A percentile compares a stretch with the other conserved stretches of the same genome.
These are phyloP conservation scores for Asclepias syriaca DNA, from an alignment of 257 asterid genomes.

Conservation along the genomic window DNA sequence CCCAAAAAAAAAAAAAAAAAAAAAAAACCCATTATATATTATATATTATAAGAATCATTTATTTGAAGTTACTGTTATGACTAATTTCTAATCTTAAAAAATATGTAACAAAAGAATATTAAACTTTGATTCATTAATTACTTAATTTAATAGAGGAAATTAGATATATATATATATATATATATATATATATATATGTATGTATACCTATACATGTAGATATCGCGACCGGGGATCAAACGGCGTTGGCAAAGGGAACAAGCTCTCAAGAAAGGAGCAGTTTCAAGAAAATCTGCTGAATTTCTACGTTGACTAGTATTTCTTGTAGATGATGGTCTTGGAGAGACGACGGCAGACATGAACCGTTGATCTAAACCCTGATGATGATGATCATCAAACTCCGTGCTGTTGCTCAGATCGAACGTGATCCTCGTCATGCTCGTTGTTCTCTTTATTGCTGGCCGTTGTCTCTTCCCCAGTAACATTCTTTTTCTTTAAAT, in stretches of 20 bases:
- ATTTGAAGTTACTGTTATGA: too few relatives aligned
- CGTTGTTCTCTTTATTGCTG: conserved; percentile 73
- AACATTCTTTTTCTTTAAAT: conserved; percentile 27
- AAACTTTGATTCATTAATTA: neutral
- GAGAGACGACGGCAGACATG: conserved; percentile 21
- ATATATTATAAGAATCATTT: too few relatives aligned
- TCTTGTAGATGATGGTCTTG: conserved; percentile 1
- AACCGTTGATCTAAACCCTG: conserved; percentile 30
- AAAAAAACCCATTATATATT: too few relatives aligned
- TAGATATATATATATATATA: neutral
- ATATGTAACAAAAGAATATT: too few relatives aligned
- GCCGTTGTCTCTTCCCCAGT: conserved; percentile 68
- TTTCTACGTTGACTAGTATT: conserved; percentile 39
- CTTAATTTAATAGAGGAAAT: neutral
- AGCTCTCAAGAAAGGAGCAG: conserved; percentile 55
- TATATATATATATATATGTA: neutral
- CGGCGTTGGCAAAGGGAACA: conserved; percentile 71
- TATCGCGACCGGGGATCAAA: conserved; percentile 66
- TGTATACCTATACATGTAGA: conserved; percentile 75
- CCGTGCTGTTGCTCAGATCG: conserved; percentile 27
- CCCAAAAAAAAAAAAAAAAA: too few relatives aligned
- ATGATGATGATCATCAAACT: conserved; percentile 26
- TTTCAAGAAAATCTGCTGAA: conserved; percentile 44
- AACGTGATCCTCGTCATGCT: conserved; percentile 67
- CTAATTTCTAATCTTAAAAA: too few relatives aligned